Conservation (phyloP, 78 protist species). For the Guillardia theta region DNA sequence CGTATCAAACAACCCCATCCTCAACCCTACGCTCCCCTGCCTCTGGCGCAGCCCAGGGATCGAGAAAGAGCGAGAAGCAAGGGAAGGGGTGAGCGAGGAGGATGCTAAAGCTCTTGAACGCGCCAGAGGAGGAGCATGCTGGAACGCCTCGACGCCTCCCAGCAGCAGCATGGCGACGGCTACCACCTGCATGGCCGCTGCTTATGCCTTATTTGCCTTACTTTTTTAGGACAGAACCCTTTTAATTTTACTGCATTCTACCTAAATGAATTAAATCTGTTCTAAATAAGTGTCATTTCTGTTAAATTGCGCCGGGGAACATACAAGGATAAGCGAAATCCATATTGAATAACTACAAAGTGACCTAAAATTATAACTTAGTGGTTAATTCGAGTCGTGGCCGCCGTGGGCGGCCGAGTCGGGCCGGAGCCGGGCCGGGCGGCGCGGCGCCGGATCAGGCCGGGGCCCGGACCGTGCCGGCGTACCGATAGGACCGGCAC, state of each 20-base stretch:
- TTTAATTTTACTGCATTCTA: neutral
- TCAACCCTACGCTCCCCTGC: neutral
- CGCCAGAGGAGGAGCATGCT: neutral
- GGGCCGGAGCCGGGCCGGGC: too few relatives aligned
- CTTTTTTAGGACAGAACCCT: neutral
- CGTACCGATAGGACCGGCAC: too few relatives aligned
- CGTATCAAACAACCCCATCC: neutral
- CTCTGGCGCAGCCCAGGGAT: neutral
- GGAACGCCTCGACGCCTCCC: neutral
- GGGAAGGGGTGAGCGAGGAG: neutral
- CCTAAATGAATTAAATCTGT: neutral
- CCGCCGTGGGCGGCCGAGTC: too few relatives aligned
- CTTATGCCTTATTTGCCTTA: neutral
- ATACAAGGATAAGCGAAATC: too few relatives aligned
- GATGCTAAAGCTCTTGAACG: neutral
- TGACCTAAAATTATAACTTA: too few relatives aligned
- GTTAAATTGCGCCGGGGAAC: too few relatives aligned
- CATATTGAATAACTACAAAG: too few relatives aligned
- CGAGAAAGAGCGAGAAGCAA: neutral
- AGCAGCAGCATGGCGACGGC: neutral
- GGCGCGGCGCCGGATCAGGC: too few relatives aligned
- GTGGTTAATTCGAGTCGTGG: too few relatives aligned
- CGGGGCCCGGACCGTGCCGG: too few relatives aligned
- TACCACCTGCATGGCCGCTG: neutral
- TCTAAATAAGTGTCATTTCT: too few relatives aligned